phyloP scores from a whole-genome alignment of 202 grass and related monocot genomes.

The Panicum virgatum region DNA sequence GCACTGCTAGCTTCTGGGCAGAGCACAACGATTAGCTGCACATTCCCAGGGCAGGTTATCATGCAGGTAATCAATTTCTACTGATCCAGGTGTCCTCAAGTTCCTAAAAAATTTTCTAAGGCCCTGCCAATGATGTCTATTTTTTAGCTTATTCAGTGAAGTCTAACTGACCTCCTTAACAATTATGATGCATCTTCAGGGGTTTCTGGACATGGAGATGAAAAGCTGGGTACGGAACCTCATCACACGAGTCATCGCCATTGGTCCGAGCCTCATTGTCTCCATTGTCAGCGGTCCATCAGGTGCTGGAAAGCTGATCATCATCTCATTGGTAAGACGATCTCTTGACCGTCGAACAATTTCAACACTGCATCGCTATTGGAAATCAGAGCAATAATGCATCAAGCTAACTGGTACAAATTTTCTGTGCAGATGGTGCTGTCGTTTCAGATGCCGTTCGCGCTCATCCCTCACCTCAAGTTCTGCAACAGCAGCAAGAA shows the following conservation, averaged over 20 bases:
- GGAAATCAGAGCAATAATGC: not conserved
- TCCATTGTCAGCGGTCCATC: conserved; percentile 61
- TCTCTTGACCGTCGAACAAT: not conserved
- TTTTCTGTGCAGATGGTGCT: conserved; percentile 56
- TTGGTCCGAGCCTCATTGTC: conserved; percentile 65
- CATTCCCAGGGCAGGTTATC: conserved; percentile 81
- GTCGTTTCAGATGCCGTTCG: conserved; percentile 67
- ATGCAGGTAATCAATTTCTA: conserved; percentile 59
- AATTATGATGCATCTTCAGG: conserved; percentile 26
- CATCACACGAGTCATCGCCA: conserved; percentile 70
- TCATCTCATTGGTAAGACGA: conserved; percentile 65
- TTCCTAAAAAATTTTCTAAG: not conserved
- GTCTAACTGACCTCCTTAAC: not conserved
- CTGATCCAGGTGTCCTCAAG: not conserved
- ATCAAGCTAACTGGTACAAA: not conserved
- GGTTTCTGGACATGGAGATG: conserved; percentile 88
- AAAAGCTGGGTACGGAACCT: conserved; percentile 79
- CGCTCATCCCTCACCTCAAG: conserved; percentile 66
- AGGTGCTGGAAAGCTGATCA: conserved; percentile 68
- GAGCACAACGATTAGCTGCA: conserved; percentile 82
- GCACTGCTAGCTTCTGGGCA: conserved; percentile 85
- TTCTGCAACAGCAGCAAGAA: conserved; percentile 67
- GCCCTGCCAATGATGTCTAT: not conserved
- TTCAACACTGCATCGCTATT: not conserved
- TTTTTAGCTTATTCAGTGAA: not conserved